phyloP scores from a whole-genome alignment of 1,284 basidiomycete species.

The Somion occarium region DNA sequence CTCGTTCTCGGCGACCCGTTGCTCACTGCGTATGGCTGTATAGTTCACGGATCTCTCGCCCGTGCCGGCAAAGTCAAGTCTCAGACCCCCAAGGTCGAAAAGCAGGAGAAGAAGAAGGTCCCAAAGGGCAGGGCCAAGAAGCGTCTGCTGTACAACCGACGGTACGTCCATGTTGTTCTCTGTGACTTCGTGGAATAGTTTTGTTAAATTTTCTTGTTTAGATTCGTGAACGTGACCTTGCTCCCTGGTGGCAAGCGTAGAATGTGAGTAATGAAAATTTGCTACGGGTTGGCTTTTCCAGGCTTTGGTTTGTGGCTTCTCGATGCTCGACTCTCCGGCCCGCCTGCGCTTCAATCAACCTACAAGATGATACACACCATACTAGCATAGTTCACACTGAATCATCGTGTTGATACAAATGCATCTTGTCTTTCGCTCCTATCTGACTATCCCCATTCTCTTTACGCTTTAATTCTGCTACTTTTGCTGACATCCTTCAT shows the following conservation, averaged over 20 bases:
- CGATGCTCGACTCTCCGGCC: not conserved
- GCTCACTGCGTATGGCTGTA: conserved; percentile 9
- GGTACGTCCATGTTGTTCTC: conserved; percentile 44
- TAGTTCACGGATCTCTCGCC: conserved; percentile 99
- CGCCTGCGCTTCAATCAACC: conserved; percentile 9
- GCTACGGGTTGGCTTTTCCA: too few relatives aligned
- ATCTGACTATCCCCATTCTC: conserved; percentile 55
- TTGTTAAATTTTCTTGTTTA: conserved; percentile 26
- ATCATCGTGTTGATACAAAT: conserved; percentile 71
- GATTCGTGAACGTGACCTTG: conserved; percentile 93
- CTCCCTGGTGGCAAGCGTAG: conserved; percentile 91
- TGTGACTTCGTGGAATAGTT: conserved; percentile 11
- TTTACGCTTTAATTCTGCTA: conserved; percentile 9
- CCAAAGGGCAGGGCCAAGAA: conserved; percentile 97
- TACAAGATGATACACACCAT: conserved; percentile 64
- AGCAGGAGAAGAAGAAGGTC: conserved; percentile 97
- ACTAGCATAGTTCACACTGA: conserved; percentile 93
- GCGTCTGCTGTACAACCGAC: conserved; percentile 90
- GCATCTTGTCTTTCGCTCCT: conserved; percentile 93
- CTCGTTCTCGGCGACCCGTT: conserved; percentile 5
- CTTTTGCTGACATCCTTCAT: conserved; percentile 23
- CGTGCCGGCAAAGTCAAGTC: conserved; percentile 99
- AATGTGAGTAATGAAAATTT: conserved; percentile 85
- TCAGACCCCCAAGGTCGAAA: conserved; percentile 95
- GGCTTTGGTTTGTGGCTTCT: conserved; percentile 6